These are phyloP conservation scores for Verticillium isaacii DNA, from an alignment of 2,329 filamentous ascomycete genomes.

Conservation along the genomic window DNA sequence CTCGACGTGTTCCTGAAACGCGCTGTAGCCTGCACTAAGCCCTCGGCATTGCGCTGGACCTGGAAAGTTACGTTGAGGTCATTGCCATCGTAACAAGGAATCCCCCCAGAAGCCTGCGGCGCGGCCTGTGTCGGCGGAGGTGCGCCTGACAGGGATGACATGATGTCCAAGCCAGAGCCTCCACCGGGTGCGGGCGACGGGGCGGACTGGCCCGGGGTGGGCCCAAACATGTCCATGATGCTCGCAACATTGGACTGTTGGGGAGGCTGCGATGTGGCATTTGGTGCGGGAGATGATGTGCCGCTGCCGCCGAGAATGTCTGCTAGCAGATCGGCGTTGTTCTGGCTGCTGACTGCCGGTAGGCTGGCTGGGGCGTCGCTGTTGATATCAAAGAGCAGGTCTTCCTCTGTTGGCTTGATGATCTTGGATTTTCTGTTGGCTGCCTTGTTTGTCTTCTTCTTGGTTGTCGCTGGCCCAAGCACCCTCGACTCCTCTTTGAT, in stretches of 20 bases:
- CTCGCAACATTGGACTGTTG: slow-evolving; percentile 57
- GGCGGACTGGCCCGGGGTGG: slow-evolving; percentile 18
- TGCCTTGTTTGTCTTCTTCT: slow-evolving; percentile 60
- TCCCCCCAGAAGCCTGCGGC: slow-evolving; percentile 42
- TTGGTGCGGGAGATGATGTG: slow-evolving; percentile 43
- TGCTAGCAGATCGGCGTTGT: slow-evolving; percentile 81
- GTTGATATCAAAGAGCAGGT: slow-evolving; percentile 76
- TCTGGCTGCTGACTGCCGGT: slow-evolving; percentile 47
- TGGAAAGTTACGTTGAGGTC: slow-evolving; percentile 76
- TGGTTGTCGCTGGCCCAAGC: slow-evolving; percentile 66
- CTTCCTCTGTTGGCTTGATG: slow-evolving; percentile 82
- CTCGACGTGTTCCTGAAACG: slow-evolving; percentile 75
- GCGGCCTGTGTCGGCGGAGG: slow-evolving; percentile 21
- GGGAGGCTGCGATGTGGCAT: slow-evolving; percentile 42
- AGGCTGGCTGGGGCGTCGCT: slow-evolving; percentile 69
- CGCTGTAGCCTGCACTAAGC: slow-evolving; percentile 74
- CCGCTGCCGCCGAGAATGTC: slow-evolving; percentile 86
- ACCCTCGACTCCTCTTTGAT: slow-evolving; percentile 94
- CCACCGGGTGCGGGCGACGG: slow-evolving; percentile 20
- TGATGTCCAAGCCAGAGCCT: slow-evolving; percentile 40
- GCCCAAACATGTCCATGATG: slow-evolving; percentile 85
- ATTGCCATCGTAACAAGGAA: slow-evolving; percentile 82
- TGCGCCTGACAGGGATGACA: slow-evolving; percentile 37
- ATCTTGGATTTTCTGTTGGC: slow-evolving; percentile 72
- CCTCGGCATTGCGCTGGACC: slow-evolving; percentile 76